Evolutionary conservation across 2,329 filamentous ascomycete species (phyloP).

Genomic region (Pyricularia sp.): DNA sequence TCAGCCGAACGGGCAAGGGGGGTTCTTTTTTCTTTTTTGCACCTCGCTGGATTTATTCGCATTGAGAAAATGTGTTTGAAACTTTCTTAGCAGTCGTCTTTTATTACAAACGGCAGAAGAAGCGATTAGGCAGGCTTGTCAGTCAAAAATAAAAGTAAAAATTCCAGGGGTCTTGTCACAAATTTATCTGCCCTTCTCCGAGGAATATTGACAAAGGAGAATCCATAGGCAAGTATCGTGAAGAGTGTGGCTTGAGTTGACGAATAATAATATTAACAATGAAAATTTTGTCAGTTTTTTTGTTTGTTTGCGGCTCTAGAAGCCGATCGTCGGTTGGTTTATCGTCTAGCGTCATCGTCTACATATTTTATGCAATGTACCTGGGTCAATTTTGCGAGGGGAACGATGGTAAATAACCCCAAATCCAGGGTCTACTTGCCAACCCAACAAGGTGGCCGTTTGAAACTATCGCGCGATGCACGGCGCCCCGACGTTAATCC

Average conservation of each 20-base stretch:
- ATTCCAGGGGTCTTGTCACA: not conserved
- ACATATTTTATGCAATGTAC: not conserved
- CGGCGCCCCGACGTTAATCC: not conserved
- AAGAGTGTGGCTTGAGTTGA: not conserved
- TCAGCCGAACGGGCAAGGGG: not conserved
- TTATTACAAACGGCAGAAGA: not conserved
- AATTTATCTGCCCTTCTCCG: not conserved
- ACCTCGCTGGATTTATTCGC: not conserved
- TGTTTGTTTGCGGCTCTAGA: not conserved
- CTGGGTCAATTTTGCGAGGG: not conserved
- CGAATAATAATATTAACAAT: not conserved
- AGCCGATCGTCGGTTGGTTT: not conserved
- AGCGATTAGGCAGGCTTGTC: not conserved
- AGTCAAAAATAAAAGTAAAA: not conserved
- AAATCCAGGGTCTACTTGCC: not conserved
- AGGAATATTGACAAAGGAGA: not conserved
- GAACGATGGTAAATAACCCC: not conserved
- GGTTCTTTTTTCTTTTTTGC: not conserved
- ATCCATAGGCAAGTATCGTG: not conserved
- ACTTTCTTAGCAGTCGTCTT: not conserved
- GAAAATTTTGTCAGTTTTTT: too few relatives aligned
- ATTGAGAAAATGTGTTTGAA: not conserved
- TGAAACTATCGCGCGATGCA: not conserved
- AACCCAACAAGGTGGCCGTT: not conserved
- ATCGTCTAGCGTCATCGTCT: not conserved